phyloP scores from a whole-genome alignment of 148 eudicot species.

The Vaccinium macrocarpon region DNA sequence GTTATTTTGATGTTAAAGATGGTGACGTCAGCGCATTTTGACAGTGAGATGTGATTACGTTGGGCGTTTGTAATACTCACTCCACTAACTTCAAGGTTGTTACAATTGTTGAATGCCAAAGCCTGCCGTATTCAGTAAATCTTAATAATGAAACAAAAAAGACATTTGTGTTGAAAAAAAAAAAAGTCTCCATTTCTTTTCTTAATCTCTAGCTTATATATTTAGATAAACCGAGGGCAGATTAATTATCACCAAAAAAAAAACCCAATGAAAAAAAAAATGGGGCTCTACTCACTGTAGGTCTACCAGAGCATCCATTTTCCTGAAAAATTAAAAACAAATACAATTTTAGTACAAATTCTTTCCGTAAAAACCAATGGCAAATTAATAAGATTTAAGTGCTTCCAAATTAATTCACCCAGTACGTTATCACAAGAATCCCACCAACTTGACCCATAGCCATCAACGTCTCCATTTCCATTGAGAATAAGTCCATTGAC shows the following conservation, averaged over 20 bases:
- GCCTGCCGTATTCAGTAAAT: background rate
- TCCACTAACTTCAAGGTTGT: background rate
- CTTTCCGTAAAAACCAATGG: background rate
- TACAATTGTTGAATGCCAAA: background rate
- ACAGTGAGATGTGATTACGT: background rate
- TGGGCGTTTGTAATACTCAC: background rate
- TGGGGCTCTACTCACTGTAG: background rate
- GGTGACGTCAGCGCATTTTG: too few relatives aligned
- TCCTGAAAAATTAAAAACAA: background rate
- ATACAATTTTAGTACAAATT: background rate
- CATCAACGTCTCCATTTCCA: slow-evolving; percentile 6
- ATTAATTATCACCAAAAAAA: too few relatives aligned
- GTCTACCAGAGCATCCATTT: background rate
- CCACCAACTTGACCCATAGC: slow-evolving; percentile 11
- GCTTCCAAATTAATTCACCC: background rate
- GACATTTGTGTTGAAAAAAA: too few relatives aligned
- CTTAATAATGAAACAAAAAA: background rate
- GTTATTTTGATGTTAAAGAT: background rate
- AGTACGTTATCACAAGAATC: background rate
- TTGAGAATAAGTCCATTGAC: slow-evolving; percentile 2
- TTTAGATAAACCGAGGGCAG: too few relatives aligned
- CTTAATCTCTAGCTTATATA: too few relatives aligned
- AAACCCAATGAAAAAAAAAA: background rate
- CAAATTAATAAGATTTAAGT: background rate
- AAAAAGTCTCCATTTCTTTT: too few relatives aligned